Evolutionary conservation across 2,329 filamentous ascomycete genomes (phyloP).

Genomic region (Aspergillus sp.): DNA sequence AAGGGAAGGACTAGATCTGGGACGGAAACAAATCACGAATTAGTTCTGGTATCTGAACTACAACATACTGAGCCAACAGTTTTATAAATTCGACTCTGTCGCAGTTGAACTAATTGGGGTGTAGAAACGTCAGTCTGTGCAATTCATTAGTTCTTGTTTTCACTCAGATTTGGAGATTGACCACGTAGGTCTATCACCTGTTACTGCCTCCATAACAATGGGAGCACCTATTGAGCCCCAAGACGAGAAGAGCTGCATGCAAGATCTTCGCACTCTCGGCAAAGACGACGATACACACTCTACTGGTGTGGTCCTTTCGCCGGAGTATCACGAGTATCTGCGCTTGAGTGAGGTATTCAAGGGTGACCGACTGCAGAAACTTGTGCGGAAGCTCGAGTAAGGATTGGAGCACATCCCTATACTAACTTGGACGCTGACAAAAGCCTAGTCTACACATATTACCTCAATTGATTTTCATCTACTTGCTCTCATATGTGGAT

Average conservation of each 20-base stretch:
- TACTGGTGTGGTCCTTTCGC: neutral
- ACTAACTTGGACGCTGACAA: neutral
- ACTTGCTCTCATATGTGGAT: neutral
- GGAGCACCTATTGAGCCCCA: neutral
- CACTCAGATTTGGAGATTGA: too few species aligned
- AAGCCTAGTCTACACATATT: neutral
- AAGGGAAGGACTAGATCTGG: neutral
- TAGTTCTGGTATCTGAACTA: neutral
- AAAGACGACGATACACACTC: neutral
- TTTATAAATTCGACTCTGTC: neutral
- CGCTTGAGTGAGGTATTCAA: neutral
- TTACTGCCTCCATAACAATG: neutral
- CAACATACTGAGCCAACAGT: neutral
- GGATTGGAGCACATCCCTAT: neutral
- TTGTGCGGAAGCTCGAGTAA: neutral
- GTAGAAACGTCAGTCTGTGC: neutral
- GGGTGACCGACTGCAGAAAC: neutral
- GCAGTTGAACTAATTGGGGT: neutral
- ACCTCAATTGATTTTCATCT: neutral
- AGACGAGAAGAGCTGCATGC: neutral
- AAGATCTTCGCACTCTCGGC: neutral
- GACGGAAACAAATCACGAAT: neutral
- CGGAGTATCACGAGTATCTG: neutral
- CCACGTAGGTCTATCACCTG: too few species aligned
- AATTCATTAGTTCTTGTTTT: too few species aligned